Conservation (phyloP, 2,329 filamentous ascomycete species). For the Verticillium isaacii region DNA sequence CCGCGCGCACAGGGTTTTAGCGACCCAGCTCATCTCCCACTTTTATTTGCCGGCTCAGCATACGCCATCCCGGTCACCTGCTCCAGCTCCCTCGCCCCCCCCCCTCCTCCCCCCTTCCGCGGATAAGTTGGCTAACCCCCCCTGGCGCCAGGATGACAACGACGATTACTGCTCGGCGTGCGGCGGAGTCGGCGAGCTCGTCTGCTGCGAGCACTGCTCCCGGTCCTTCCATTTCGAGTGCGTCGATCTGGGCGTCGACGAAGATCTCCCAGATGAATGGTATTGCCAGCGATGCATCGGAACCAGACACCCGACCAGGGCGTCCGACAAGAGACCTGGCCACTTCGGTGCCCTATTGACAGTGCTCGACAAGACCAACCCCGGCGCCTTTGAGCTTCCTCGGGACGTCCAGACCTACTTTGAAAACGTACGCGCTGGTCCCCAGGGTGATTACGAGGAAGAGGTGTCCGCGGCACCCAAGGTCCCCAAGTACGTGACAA, state of each 20-base stretch:
- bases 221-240: constrained; percentile 89
- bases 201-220: constrained; percentile 91
- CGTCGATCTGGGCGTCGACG: constrained; percentile 72
- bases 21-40: constrained; percentile 14
- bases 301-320: constrained; percentile 37
- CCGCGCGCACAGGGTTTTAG: constrained; percentile 11
- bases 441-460: constrained; percentile 79
- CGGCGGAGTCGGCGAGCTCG: constrained; percentile 73
- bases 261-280: constrained; percentile 71
- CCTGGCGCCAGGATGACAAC: constrained; percentile 59
- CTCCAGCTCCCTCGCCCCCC: not conserved
- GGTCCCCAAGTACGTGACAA: constrained; percentile 2
- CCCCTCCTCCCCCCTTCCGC: not conserved
- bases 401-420: constrained; percentile 68
- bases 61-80: not conserved
- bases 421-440: constrained; percentile 70
- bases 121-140: not conserved
- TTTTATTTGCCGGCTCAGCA: constrained; percentile 1
- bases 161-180: constrained; percentile 89
- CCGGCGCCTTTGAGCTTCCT: constrained; percentile 70
- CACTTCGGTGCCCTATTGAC: constrained; percentile 61
- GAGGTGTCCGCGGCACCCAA: constrained; percentile 19
- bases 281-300: constrained; percentile 70
- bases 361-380: constrained; percentile 62
- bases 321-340: constrained; percentile 29